Evolutionary conservation across 2,329 filamentous ascomycete species (phyloP).

Genomic region (Cladosporium sp.): DNA sequence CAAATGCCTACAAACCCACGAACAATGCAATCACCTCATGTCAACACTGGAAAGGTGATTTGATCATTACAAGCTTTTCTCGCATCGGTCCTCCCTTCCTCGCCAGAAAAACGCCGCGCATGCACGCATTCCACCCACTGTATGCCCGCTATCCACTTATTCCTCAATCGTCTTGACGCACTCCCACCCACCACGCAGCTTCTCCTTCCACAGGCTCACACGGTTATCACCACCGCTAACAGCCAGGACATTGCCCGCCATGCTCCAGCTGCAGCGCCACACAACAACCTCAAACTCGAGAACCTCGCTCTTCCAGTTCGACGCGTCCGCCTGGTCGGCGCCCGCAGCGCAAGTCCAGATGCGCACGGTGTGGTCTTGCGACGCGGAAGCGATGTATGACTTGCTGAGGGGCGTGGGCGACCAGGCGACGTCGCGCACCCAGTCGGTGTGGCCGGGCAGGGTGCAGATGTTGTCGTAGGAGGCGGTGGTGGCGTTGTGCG

Average conservation of each 20-base stretch:
- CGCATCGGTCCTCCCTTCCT: neutral
- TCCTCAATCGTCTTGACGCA: conserved; percentile 89
- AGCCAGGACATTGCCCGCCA: conserved; percentile 93
- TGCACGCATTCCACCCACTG: neutral
- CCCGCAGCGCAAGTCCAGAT: conserved; percentile 74
- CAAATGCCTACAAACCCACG: neutral
- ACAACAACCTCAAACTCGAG: conserved; percentile 85
- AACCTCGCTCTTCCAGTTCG: conserved; percentile 81
- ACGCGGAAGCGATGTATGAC: conserved; percentile 93
- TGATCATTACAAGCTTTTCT: conserved; percentile 10
- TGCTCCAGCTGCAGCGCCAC: conserved; percentile 97
- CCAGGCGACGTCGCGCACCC: conserved; percentile 98
- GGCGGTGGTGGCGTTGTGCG: conserved; percentile 60
- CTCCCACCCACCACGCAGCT: conserved; percentile 94
- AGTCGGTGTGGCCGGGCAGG: conserved; percentile 83
- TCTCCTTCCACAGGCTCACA: conserved; percentile 98
- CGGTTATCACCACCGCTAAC: conserved; percentile 95
- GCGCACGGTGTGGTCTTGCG: conserved; percentile 93
- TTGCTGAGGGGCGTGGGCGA: conserved; percentile 92
- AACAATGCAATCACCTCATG: neutral
- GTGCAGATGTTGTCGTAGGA: conserved; percentile 52
- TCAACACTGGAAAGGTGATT: neutral
- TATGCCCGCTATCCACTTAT: conserved; percentile 24
- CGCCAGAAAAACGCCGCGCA: neutral
- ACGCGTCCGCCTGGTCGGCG: conserved; percentile 46